Conservation (phyloP, 371 early-diverging fungal genomes). For the Mucor ambiguus region DNA sequence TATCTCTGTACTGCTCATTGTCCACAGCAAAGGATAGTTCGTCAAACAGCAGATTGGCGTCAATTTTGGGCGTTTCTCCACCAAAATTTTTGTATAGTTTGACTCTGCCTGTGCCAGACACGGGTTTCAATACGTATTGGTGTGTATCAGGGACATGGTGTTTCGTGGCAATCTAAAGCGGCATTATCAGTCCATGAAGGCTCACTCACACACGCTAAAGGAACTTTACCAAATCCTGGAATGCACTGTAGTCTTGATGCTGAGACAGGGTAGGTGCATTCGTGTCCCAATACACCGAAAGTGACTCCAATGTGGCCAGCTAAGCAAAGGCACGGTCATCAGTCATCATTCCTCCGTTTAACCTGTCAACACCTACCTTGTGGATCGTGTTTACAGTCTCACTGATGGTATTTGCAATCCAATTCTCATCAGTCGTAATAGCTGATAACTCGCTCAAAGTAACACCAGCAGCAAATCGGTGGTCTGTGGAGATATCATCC, state of each 20-base stretch:
- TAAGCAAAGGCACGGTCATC: slow-evolving; percentile 26
- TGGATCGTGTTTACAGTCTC: slow-evolving; percentile 79
- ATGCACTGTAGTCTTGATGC: slow-evolving; percentile 57
- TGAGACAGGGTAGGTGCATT: slow-evolving; percentile 68
- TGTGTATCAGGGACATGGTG: slow-evolving; percentile 55
- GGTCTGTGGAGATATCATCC: slow-evolving; percentile 77
- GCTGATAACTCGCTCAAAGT: slow-evolving; percentile 91
- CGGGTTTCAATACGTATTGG: slow-evolving; percentile 91
- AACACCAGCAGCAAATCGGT: slow-evolving; percentile 89
- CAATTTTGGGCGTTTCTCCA: slow-evolving; percentile 66
- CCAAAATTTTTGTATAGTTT: slow-evolving; percentile 72
- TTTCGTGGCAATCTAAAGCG: slow-evolving; percentile 61
- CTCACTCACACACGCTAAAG: neutral
- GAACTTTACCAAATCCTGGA: slow-evolving; percentile 54
- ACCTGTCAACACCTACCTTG: slow-evolving; percentile 55
- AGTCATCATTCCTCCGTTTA: neutral
- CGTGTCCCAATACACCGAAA: slow-evolving; percentile 93
- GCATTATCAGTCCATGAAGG: neutral
- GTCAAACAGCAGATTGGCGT: slow-evolving; percentile 81
- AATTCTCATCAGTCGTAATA: slow-evolving; percentile 89
- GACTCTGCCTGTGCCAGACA: slow-evolving; percentile 89
- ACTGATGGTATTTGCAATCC: slow-evolving; percentile 82
- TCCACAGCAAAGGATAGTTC: slow-evolving; percentile 91
- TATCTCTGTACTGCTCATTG: slow-evolving; percentile 87
- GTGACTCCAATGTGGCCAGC: slow-evolving; percentile 77